phyloP scores from a whole-genome alignment of 1,284 basidiomycete species.

The Agroathelia rolfsii region DNA sequence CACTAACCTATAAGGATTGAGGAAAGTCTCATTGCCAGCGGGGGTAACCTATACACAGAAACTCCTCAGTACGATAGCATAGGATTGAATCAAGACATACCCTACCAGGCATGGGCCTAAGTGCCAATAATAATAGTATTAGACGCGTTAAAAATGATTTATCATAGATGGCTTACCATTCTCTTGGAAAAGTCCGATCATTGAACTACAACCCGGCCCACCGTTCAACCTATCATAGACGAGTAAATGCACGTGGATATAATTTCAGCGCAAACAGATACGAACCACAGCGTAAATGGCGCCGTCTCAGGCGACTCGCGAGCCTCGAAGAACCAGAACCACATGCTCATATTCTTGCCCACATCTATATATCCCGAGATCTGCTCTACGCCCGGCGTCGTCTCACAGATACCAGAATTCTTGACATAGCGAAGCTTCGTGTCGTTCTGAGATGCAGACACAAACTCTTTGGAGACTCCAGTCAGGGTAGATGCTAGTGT shows the following conservation, averaged over 20 bases:
- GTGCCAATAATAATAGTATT: slow-evolving; percentile 20
- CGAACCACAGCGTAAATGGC: slow-evolving; percentile 56
- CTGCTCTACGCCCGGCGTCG: slow-evolving; percentile 55
- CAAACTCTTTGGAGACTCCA: too few species aligned
- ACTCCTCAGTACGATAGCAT: too few species aligned
- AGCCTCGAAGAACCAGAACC: slow-evolving; percentile 69
- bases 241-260: slow-evolving; percentile 9
- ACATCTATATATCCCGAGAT: slow-evolving; percentile 61
- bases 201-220: slow-evolving; percentile 52
- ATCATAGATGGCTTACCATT: neutral
- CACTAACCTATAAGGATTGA: slow-evolving; percentile 44
- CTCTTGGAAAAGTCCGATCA: slow-evolving; percentile 61
- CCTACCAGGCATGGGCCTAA: slow-evolving; percentile 58
- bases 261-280: neutral
- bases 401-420: slow-evolving; percentile 67
- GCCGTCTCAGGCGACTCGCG: slow-evolving; percentile 47
- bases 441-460: too few species aligned
- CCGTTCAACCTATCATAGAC: slow-evolving; percentile 37
- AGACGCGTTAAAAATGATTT: slow-evolving; percentile 2
- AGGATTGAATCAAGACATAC: too few species aligned
- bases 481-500: too few species aligned
- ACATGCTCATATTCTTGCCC: slow-evolving; percentile 53
- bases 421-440: slow-evolving; percentile 40
- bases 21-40: slow-evolving; percentile 37
- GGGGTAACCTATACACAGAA: slow-evolving; percentile 42